These are phyloP conservation scores for Kodamaea nitidulidarum DNA, from an alignment of 805 yeast genomes.

Conservation along the genomic window DNA sequence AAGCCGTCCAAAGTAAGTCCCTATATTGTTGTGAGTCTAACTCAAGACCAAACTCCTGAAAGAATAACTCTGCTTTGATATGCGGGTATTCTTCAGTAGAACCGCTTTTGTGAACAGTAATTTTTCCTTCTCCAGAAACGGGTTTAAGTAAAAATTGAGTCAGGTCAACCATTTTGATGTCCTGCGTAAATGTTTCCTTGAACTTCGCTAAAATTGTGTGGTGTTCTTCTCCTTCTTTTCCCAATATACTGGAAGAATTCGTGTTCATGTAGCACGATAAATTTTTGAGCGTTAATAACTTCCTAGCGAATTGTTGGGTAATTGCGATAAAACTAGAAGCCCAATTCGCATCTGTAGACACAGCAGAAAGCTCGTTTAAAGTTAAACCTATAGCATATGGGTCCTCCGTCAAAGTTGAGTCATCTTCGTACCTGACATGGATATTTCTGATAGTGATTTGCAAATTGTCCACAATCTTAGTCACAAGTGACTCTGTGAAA, in stretches of 20 bases:
- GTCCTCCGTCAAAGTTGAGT: slow-evolving; percentile 57
- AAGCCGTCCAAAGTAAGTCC: slow-evolving; percentile 74
- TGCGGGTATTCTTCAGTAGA: slow-evolving; percentile 67
- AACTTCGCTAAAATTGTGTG: slow-evolving; percentile 49
- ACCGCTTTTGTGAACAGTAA: slow-evolving; percentile 76
- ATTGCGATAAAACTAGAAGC: slow-evolving; percentile 77
- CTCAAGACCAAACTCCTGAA: slow-evolving; percentile 85
- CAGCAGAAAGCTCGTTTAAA: slow-evolving; percentile 82
- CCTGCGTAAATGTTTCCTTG: slow-evolving; percentile 38
- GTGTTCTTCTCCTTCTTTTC: slow-evolving; percentile 24
- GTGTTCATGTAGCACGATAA: slow-evolving; percentile 85
- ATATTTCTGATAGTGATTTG: slow-evolving; percentile 89
- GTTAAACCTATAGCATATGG: slow-evolving; percentile 85
- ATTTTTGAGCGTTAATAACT: slow-evolving; percentile 68
- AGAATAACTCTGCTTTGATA: slow-evolving; percentile 67
- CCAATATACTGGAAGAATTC: slow-evolving; percentile 28
- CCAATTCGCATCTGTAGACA: slow-evolving; percentile 86
- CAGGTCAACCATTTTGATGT: not conserved
- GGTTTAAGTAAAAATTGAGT: slow-evolving; percentile 72
- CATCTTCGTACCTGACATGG: slow-evolving; percentile 89
- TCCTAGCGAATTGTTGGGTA: slow-evolving; percentile 62
- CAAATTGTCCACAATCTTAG: slow-evolving; percentile 88
- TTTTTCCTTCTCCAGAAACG: slow-evolving; percentile 80
- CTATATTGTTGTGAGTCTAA: slow-evolving; percentile 82
- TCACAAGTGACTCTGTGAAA: slow-evolving; percentile 79